Evolutionary conservation across 805 yeast species (phyloP), one percentile per base, ranked within the genome.

Genomic region (Scheffersomyces stipitis): DNA sequence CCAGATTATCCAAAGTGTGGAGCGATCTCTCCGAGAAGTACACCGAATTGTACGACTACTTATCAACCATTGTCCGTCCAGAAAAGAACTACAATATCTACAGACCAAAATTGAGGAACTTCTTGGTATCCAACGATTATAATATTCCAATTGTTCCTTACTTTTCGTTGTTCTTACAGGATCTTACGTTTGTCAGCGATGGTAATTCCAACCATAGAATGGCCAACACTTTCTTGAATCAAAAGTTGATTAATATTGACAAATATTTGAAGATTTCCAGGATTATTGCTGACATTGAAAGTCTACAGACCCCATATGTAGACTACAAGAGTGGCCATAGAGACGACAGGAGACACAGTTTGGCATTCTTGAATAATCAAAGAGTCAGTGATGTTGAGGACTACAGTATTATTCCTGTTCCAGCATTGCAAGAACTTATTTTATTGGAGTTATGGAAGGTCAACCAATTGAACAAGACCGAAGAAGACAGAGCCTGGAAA

Each of bases 131-230:
- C 14, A 69, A 75, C 32, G 77, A 74, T 27, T 61, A 62, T 55
- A 74, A 65, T 40, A 65, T 80, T 15, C 88, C 90, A 0, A 74
- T 79, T 15, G 90, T 86, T 26, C 95, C 95, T 13, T 86, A 84
- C 54, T 71, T 85, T 39, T 81, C 84, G 31, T 62, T 86, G 36
- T 85, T 83, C 56, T 63, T 86, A 30, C 93, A 83, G 59, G 95
- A 86, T 59, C 67, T 86, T 49, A 84, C 90, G 0, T 84, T 85
- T 62, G 78, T 84, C n/a, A 75, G 80, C 34, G 95, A 86, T 48
- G 91, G 93, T n/a, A 85, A 85, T 53, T 73, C 83, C 27, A 81
- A 78, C 48, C 80, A 66, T 54, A 69, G 90, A 54, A 76, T 70
- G 42, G 80, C 83, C 4, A 76, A 79, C 42, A 74, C 66, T 4